Evolutionary conservation across 495 filamentous ascomycete species (phyloP), one percentile per base, ranked within the genome.

Genomic region (Trichoderma asperelloides): DNA sequence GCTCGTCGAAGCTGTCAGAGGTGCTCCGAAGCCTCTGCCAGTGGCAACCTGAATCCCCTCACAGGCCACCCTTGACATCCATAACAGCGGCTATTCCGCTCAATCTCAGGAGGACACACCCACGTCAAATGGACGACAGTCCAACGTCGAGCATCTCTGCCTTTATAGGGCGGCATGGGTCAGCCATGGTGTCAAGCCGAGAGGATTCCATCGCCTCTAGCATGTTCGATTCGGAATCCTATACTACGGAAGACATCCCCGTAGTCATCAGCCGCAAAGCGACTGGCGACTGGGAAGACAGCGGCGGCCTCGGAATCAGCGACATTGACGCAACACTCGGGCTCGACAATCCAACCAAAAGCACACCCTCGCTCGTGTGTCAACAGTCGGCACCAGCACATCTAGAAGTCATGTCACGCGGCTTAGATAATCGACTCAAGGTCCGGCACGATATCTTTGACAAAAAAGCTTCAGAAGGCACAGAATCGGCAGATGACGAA

Each of bases 401-500:
- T 28, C 80, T 92, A 68, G 86, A 88, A 66, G 72, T 79, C 88
- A 23, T 88, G 86, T 69, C 88, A 86, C 18, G 95, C 91, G n/a
- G 80, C 23, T 30, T 84, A 25, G 92, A 96, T 74, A 86, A 23
- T 11, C 47, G 89, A 65, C 84, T 95, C 40, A 86, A 84, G 67
- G 89, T 88, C 5, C 93, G 90, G 75, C 85, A 88, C 15, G 87
- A 91, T 65, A 89, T 88, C 13, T 77, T 92, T 23, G 91, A 95
- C 74, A 90, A 86, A 68, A 84, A 88, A 65, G 84, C 88, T 12
- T 81, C 88, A 67, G 91, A 96, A 68, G 87, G 89, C 70, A 91
- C 86, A 15, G 92, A 95, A 71, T 96, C 91, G 37, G 92, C 91
- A 0, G 93, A 96, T 71, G 93, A 96, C 71, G 93, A 97, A 76